Conservation (phyloP, 2,329 filamentous ascomycete genomes). For the Trichophyton rubrum region DNA sequence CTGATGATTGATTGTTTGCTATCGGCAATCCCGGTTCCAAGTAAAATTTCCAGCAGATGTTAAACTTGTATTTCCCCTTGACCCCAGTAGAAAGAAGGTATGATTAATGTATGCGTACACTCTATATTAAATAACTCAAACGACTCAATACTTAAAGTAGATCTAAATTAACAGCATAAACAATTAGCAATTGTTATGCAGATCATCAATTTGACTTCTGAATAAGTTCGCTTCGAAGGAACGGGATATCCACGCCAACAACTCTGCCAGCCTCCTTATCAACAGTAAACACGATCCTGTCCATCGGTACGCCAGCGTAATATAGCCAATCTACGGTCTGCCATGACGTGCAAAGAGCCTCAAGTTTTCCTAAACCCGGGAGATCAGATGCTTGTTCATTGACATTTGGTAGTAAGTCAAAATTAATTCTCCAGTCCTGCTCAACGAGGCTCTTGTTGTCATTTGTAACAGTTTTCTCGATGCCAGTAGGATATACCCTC, state of each 20-base stretch:
- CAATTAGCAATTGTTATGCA: too few relatives aligned
- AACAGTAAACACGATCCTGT: conserved; percentile 23
- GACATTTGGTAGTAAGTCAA: conserved; percentile 14
- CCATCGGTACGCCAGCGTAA: conserved; percentile 25
- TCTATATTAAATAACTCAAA: too few relatives aligned
- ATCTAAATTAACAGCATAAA: too few relatives aligned
- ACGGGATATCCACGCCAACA: conserved; percentile 24
- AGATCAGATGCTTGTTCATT: conserved; percentile 18
- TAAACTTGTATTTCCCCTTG: too few relatives aligned
- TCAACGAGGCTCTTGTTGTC: conserved; percentile 9
- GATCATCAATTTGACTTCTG: not conserved
- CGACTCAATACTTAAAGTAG: too few relatives aligned
- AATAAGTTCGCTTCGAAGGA: conserved; percentile 19
- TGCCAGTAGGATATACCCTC: conserved; percentile 13
- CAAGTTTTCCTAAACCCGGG: conserved; percentile 15
- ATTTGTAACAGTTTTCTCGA: not conserved
- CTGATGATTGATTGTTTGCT: too few relatives aligned
- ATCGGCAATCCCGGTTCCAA: too few relatives aligned
- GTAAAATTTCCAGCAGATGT: too few relatives aligned
- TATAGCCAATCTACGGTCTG: conserved; percentile 26
- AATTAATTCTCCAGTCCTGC: conserved; percentile 16
- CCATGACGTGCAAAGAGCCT: conserved; percentile 22
- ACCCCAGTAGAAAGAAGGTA: too few relatives aligned
- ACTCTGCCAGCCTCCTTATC: conserved; percentile 17
- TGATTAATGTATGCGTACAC: too few relatives aligned